Evolutionary conservation across 2,329 filamentous ascomycete species (phyloP), one percentile per base, ranked within the genome.

Genomic region (Penicillium hesseltinei): DNA sequence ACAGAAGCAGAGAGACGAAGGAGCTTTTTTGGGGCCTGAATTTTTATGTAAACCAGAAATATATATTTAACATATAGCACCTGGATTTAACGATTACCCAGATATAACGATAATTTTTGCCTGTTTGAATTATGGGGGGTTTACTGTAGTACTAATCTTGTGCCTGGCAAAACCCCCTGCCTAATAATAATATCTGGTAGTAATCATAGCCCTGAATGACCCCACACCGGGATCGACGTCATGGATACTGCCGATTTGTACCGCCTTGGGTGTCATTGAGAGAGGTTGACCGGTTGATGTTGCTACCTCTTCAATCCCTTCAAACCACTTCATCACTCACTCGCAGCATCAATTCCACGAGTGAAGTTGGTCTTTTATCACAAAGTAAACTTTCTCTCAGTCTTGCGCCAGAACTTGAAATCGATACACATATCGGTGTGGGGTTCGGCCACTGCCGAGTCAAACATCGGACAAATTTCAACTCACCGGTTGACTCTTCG

Each of bases 231-330:
- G 21, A 25, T 10, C 39, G 66, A 69, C 66, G 68, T 69, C 66
- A 69, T 50, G 39, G 51, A 61, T 66, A 62, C 61, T 66, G 68
- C 68, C 63, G 39, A 29, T 44, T 19, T 27, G 46, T 54, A 63
- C 67, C 65, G 67, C 67, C 65, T 49, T 33, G n/a, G 8, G 23
- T 50, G 50, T 44, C 10, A 33, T 19, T 51, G 19, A 9, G 38
- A 11, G 27, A 51, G 23, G 19, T 51, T 25, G 21, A 40, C 31
- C 31, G 31, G 19, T 51, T 44, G 21, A 40, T 33, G 31, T 23
- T 33, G 19, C 29, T 17, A 3, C 9, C 10, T 7, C 19, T 19
- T 10, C 11, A 43, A 21, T 33, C 31, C 31, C 38, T 42, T 21
- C 19, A 7, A 29, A 33, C 7, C 5, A 23, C 10, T 29, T 7